Conservation (phyloP, 2,329 filamentous ascomycete genomes). For the Verruconis gallopava region DNA sequence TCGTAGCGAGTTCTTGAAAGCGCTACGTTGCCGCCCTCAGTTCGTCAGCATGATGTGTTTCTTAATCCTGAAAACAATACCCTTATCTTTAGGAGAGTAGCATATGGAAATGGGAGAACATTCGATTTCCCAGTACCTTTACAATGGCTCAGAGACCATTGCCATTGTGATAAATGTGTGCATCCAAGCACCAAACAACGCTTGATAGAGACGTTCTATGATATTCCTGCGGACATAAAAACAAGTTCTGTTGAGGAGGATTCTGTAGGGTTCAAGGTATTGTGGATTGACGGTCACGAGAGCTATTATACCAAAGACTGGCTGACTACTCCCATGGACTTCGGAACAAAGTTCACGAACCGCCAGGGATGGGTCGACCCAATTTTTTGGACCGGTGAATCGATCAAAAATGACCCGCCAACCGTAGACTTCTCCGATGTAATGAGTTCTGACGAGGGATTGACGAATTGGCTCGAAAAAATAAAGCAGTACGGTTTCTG, state of each 20-base stretch:
- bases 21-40: too few species aligned
- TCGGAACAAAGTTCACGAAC: constrained; percentile 21
- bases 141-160: constrained; percentile 48
- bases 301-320: constrained; percentile 56
- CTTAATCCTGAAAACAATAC: too few species aligned
- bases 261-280: constrained; percentile 13
- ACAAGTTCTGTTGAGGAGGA: constrained; percentile 8
- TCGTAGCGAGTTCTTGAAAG: too few species aligned
- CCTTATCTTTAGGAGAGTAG: too few species aligned
- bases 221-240: constrained; percentile 5
- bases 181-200: constrained; percentile 60
- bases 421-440: constrained; percentile 47
- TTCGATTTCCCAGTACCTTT: neutral
- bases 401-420: constrained; percentile 37
- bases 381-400: constrained; percentile 23
- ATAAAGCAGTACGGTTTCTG: constrained; percentile 63
- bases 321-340: constrained; percentile 24
- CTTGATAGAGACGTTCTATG: constrained; percentile 53
- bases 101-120: too few species aligned
- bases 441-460: constrained; percentile 42
- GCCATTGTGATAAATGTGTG: constrained; percentile 53
- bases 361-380: constrained; percentile 19
- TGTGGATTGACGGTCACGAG: constrained; percentile 47
- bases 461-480: constrained; percentile 49
- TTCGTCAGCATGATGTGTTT: too few species aligned